phyloP scores from a whole-genome alignment of 345 rosid species.

The Aquilaria yunnanensis region DNA sequence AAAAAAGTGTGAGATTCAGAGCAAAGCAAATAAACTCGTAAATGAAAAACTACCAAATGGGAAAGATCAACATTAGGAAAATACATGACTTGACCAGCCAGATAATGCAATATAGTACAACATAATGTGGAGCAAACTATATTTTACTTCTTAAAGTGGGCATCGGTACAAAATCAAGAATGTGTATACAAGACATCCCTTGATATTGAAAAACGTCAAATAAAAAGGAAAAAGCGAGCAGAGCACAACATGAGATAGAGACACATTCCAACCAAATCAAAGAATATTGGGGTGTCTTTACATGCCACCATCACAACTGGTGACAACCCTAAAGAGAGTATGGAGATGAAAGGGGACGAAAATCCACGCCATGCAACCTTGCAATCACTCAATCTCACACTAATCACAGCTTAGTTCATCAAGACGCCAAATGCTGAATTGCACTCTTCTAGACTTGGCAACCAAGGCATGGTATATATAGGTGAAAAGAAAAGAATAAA shows the following conservation, averaged over 20 bases:
- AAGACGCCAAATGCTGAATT: constrained; percentile 1
- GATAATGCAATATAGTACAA: no score
- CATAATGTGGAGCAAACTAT: no score
- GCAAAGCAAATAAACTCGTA: no score
- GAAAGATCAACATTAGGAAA: no score
- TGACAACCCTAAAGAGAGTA: constrained; percentile 5
- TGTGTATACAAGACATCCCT: no score
- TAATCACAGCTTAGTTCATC: constrained; percentile 15
- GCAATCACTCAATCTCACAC: constrained; percentile 18
- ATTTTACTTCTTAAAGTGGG: no score
- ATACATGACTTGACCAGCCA: no score
- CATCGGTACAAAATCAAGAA: no score
- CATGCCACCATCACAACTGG: constrained; percentile 21
- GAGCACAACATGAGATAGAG: neutral
- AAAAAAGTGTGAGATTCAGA: no score
- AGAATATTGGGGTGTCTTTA: constrained; percentile 20
- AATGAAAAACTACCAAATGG: no score
- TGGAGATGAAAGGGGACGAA: constrained; percentile 3
- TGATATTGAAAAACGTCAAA: no score
- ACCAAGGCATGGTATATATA: constrained; percentile 6
- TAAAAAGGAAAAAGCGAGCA: no score
- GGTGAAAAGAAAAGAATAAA: constrained; percentile 5
- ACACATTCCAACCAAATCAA: constrained; percentile 19
- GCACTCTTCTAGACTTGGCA: constrained; percentile 10
- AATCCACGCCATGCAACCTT: constrained; percentile 28